Percentiles rank a stretch among this genome's conserved stretches.
Conservation (phyloP, 192 early-diverging fungal species). For the Chytriomyces sp. region DNA sequence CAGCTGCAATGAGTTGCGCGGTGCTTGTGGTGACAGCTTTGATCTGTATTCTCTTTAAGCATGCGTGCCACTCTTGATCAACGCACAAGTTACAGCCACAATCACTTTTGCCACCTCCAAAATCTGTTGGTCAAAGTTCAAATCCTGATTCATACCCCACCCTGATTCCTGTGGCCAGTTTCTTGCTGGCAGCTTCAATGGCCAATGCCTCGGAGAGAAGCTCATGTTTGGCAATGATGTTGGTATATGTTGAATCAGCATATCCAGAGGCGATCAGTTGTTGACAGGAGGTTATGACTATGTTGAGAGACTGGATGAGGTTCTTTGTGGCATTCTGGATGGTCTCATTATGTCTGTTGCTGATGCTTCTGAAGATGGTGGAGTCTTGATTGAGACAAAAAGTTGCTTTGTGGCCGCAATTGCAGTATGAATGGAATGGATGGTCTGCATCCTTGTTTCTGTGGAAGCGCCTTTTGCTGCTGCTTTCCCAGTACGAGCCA, state of each 20-base stretch:
- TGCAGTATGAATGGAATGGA: slow-evolving; percentile 44
- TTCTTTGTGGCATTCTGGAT: slow-evolving; percentile 48
- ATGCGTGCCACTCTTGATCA: slow-evolving; percentile 60
- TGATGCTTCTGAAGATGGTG: slow-evolving; percentile 31
- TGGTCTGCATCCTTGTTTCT: slow-evolving; percentile 41
- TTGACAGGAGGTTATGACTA: slow-evolving; percentile 43
- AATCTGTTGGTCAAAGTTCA: slow-evolving; percentile 62
- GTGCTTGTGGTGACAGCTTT: slow-evolving; percentile 51
- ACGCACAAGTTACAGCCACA: slow-evolving; percentile 52
- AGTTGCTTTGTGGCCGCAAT: slow-evolving; percentile 42
- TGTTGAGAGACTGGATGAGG: slow-evolving; percentile 51
- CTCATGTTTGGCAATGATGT: slow-evolving; percentile 65
- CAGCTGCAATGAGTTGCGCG: slow-evolving; percentile 56
- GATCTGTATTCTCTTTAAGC: slow-evolving; percentile 64
- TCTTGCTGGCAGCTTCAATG: slow-evolving; percentile 64
- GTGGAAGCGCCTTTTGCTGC: slow-evolving; percentile 56
- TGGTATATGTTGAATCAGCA: slow-evolving; percentile 64
- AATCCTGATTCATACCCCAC: slow-evolving; percentile 44
- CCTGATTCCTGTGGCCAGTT: slow-evolving; percentile 47
- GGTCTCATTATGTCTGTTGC: slow-evolving; percentile 35
- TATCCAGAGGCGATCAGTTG: slow-evolving; percentile 57
- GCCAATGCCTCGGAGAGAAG: slow-evolving; percentile 57
- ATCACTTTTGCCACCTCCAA: slow-evolving; percentile 63
- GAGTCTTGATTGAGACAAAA: slow-evolving; percentile 36
- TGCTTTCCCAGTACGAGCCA: slow-evolving; percentile 59